These are phyloP conservation scores for Castanea sativa DNA, from an alignment of 306 rosid genomes.

Conservation along the genomic window DNA sequence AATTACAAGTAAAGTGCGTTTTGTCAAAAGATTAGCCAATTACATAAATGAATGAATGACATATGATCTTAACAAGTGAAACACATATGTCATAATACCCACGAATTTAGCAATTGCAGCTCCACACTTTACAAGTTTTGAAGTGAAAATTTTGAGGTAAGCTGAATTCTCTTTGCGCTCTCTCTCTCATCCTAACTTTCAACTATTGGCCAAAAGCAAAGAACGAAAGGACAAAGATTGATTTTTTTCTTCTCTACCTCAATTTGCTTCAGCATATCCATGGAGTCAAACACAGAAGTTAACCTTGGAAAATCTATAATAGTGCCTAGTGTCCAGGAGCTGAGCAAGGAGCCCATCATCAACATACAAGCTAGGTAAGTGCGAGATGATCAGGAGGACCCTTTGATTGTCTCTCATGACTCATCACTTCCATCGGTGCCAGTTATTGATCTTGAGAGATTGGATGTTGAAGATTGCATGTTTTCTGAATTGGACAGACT, in stretches of 20 bases:
- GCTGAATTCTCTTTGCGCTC: no score
- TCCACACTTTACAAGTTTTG: no score
- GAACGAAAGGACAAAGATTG: background rate
- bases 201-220: no score
- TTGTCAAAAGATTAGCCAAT: no score
- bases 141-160: no score
- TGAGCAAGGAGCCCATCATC: constrained; percentile 13
- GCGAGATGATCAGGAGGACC: constrained; percentile 2
- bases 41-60: no score
- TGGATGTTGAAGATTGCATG: background rate
- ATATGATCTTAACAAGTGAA: no score
- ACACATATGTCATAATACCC: no score
- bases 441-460: constrained; percentile 13
- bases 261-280: background rate
- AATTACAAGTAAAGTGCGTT: no score
- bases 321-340: constrained; percentile 39
- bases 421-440: constrained; percentile 14
- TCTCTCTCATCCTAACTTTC: no score
- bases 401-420: background rate
- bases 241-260: background rate
- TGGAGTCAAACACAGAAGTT: constrained; percentile 15
- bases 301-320: constrained; percentile 32
- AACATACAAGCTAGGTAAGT: constrained; percentile 12
- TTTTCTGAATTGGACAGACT: constrained; percentile 18
- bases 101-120: no score